Conservation (phyloP, 1,284 basidiomycete genomes). For the Cryptococcus sp. region DNA sequence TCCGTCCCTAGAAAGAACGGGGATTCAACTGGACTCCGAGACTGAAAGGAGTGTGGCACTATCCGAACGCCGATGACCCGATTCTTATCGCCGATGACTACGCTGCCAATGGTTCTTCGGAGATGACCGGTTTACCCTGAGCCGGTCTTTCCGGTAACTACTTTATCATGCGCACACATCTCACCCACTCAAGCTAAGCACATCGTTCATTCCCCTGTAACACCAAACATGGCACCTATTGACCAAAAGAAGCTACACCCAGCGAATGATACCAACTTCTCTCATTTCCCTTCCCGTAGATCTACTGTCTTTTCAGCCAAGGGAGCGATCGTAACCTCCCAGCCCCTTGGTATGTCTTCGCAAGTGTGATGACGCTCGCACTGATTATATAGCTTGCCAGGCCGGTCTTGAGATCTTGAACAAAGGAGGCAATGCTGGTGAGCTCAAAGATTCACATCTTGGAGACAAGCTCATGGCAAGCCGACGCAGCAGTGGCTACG, state of each 20-base stretch:
- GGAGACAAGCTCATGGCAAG: constrained; percentile 34
- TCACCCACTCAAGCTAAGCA: too few relatives aligned
- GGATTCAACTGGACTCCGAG: too few relatives aligned
- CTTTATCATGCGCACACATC: too few relatives aligned
- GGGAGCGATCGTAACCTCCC: constrained; percentile 81
- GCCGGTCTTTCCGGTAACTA: background rate
- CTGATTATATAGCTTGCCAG: constrained; percentile 57
- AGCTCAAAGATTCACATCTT: background rate
- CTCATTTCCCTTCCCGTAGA: constrained; percentile 40
- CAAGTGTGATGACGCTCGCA: background rate
- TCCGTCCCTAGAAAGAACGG: too few relatives aligned
- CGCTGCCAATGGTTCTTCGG: background rate
- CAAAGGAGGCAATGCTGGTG: constrained; percentile 82
- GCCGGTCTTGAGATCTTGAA: constrained; percentile 84
- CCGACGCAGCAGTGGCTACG: constrained; percentile 71
- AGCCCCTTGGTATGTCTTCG: constrained; percentile 59
- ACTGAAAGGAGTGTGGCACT: background rate
- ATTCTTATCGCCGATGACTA: background rate
- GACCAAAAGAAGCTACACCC: constrained; percentile 41
- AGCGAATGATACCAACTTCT: constrained; percentile 36
- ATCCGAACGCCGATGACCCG: background rate
- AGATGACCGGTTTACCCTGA: background rate
- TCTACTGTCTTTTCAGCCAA: constrained; percentile 54
- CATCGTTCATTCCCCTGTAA: too few relatives aligned
- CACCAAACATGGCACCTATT: constrained; percentile 27